These are phyloP conservation scores for Leucosporidium creatinivorum DNA, from an alignment of 768 basidiomycete genomes.

Conservation along the genomic window DNA sequence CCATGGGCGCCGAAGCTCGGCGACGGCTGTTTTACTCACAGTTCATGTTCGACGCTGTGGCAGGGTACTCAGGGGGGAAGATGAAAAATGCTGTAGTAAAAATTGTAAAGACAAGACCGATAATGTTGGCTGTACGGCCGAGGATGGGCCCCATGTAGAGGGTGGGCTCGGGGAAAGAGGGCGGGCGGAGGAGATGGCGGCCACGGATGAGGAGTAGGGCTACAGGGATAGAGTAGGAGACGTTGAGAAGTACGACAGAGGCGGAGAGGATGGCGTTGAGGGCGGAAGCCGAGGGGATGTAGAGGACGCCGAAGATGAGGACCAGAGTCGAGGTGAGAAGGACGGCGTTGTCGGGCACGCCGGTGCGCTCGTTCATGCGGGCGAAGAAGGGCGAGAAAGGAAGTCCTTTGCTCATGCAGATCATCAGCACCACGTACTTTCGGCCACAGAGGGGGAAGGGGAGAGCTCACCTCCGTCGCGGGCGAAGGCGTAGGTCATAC, in stretches of 20 bases:
- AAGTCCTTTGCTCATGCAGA: neutral
- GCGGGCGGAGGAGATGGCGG: constrained; percentile 31
- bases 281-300: constrained; percentile 31
- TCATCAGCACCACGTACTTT: neutral
- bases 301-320: constrained; percentile 31
- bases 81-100: constrained; percentile 36
- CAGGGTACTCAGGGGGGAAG: constrained; percentile 33
- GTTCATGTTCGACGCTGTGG: constrained; percentile 24
- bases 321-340: constrained; percentile 11
- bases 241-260: constrained; percentile 35
- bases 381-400: constrained; percentile 28
- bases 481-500: constrained; percentile 23
- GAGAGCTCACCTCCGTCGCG: constrained; percentile 19
- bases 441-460: neutral
- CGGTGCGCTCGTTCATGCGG: constrained; percentile 2
- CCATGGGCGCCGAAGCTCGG: no score
- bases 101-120: constrained; percentile 30
- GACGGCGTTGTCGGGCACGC: constrained; percentile 28
- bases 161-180: constrained; percentile 31
- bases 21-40: neutral
- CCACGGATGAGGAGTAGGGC: constrained; percentile 29
- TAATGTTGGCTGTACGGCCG: constrained; percentile 26
- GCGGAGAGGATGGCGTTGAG: constrained; percentile 36
- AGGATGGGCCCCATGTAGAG: constrained; percentile 24
- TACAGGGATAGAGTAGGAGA: constrained; percentile 27